Evolutionary conservation across 2,329 filamentous ascomycete species (phyloP).

Genomic region (Lizonia empirigonia): DNA sequence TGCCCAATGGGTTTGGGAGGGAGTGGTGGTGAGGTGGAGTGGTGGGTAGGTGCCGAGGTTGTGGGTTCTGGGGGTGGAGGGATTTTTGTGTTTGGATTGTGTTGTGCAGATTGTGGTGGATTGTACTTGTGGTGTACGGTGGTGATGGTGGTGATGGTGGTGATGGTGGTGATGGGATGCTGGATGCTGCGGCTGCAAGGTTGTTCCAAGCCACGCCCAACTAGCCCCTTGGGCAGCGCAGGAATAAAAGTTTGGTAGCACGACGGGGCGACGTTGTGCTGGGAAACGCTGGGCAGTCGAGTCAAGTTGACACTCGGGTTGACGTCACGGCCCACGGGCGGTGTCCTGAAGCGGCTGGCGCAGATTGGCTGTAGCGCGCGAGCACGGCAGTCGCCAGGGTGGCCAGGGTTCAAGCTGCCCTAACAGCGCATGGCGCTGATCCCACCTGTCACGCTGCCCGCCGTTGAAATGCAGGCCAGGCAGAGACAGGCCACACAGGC

Average conservation of each 20-base stretch:
- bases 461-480: constrained; percentile 6
- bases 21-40: no score
- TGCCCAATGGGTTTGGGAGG: no score
- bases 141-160: no score
- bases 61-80: no score
- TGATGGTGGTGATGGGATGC: no score
- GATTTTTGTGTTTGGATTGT: no score
- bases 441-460: constrained; percentile 1
- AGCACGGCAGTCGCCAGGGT: background rate
- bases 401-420: background rate
- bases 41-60: no score
- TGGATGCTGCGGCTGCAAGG: background rate
- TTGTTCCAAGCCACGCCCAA: background rate
- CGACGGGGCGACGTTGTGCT: no score
- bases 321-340: background rate
- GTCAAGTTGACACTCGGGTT: background rate
- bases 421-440: constrained; percentile 1
- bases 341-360: background rate
- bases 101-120: no score
- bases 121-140: no score
- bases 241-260: constrained; percentile 10
- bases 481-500: background rate
- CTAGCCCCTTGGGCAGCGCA: constrained; percentile 8
- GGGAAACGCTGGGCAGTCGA: background rate
- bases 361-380: constrained; percentile 5